phyloP scores from a whole-genome alignment of 495 filamentous ascomycete genomes.

The Sordaria brevicollis region DNA sequence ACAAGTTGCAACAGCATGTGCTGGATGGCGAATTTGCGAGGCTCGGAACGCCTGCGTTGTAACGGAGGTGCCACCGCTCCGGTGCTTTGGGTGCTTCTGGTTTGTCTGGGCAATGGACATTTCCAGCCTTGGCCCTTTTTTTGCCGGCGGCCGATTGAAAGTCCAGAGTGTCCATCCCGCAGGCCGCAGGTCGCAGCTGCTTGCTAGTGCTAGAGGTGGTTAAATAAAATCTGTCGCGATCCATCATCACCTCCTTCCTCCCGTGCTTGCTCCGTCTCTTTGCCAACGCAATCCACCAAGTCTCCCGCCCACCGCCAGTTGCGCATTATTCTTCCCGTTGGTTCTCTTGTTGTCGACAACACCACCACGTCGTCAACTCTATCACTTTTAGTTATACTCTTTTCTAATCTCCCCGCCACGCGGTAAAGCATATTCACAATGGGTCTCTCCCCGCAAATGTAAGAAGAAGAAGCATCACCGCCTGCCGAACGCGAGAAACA shows the following conservation, averaged over 20 bases:
- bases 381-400: neutral
- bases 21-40: neutral
- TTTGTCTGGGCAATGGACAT: neutral
- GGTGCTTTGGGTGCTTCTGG: neutral
- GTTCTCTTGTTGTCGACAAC: neutral
- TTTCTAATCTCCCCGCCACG: neutral
- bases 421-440: neutral
- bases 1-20: neutral
- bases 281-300: neutral
- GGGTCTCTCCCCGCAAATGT: neutral
- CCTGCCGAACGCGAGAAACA: neutral
- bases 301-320: neutral
- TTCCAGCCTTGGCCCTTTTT: neutral
- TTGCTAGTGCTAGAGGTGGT: no score
- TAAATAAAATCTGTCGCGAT: neutral
- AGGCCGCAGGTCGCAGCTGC: no score
- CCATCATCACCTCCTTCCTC: neutral
- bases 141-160: neutral
- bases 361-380: neutral
- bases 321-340: neutral
- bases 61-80: neutral
- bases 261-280: neutral
- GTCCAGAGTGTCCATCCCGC: neutral
- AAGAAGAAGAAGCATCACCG: neutral
- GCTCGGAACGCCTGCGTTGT: neutral